Evolutionary conservation across 2,329 filamentous ascomycete genomes (phyloP), one percentile per base, ranked within the genome.

Genomic region (Fusarium musae): DNA sequence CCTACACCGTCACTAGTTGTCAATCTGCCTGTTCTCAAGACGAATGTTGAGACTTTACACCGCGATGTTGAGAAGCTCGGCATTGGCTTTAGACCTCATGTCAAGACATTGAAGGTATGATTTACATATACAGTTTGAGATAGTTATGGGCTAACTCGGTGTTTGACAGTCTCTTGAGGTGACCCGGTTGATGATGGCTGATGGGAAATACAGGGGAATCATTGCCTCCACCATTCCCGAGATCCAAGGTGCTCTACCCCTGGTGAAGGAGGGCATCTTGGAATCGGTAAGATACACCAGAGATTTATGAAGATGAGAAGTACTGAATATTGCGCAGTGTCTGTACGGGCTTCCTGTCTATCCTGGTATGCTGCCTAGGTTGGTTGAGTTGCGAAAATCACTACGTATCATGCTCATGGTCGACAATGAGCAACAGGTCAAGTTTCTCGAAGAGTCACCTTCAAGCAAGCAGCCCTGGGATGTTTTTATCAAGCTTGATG

Each of bases 91-190:
- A 75, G 84, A 26, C 83, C 83, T 23, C 84, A 85, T 70, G 80
- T 85, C n/a, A 85, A 85, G 71, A 85, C 84, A 1, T 78, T 85
- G 30, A 85, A 85, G 79, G 84, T 83, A 43, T 5, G 39, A 40
- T 23, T 2, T 7, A 13, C 17, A 6, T n/a, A 21, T 17, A 6
- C 4, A 6, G 21, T 13, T 5, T 3, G 28, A 9, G 2, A 4
- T 16, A 21, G 9, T 17, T 1, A 23, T 21, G 12, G 17, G 12
- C 42, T 40, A 16, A 21, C 36, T 52, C 15, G 30, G n/a, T 9
- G 16, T 32, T n/a, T 7, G 32, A 6, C 12, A 85, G 80, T 83
- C 79, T 3, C 69, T 79, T 5, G 80, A 82, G 52, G 75, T 78
- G 0, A 85, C 83, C 1, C 75, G 83, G 10, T 74, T 85, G 77